phyloP scores from a whole-genome alignment of 345 rosid genomes.

The Lepidium africanum region DNA sequence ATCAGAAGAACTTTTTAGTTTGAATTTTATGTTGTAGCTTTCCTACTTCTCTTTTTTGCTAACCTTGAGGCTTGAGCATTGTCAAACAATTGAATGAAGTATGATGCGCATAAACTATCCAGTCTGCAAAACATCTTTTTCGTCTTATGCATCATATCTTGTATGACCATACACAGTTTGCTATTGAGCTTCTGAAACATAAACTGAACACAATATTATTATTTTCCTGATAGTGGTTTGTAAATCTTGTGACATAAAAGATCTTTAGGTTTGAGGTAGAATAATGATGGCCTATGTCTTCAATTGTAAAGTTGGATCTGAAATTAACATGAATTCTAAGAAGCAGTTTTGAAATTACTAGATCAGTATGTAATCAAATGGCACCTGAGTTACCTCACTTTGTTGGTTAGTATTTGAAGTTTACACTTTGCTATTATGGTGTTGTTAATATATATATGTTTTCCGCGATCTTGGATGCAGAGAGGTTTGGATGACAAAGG shows the following conservation, averaged over 20 bases:
- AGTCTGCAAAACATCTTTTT: not conserved
- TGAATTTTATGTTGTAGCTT: not conserved
- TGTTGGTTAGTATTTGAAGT: not conserved
- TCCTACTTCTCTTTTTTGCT: not conserved
- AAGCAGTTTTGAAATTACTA: not conserved
- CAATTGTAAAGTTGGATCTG: not conserved
- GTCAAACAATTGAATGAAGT: not conserved
- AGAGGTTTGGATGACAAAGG: conserved; percentile 40
- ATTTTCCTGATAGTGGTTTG: not conserved
- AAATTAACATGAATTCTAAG: not conserved
- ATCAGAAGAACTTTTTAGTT: not conserved
- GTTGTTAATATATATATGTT: not conserved
- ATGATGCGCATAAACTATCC: not conserved
- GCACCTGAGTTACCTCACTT: not conserved
- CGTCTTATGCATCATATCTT: not conserved
- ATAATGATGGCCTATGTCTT: not conserved
- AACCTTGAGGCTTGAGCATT: not conserved
- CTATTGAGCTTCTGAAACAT: not conserved
- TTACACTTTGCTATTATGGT: not conserved
- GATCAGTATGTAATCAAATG: not conserved
- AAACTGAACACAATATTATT: not conserved
- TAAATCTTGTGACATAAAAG: not conserved
- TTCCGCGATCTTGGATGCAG: conserved; percentile 33
- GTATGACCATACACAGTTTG: not conserved
- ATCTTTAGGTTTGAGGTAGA: not conserved